Evolutionary conservation across 2,329 filamentous ascomycete genomes (phyloP).

Genomic region (Claviceps spartinae): DNA sequence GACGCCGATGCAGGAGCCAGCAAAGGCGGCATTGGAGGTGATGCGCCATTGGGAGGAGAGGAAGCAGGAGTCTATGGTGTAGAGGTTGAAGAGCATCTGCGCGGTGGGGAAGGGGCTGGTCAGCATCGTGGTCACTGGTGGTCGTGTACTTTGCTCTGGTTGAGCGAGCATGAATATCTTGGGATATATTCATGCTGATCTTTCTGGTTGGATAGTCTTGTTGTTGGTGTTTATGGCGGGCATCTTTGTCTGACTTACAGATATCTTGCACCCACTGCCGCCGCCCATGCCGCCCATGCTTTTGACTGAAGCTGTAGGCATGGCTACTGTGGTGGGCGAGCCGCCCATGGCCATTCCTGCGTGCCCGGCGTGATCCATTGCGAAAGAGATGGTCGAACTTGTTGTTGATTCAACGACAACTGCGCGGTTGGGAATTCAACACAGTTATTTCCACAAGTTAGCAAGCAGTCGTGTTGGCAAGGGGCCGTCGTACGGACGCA

Average conservation of each 20-base stretch:
- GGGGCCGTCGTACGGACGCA: neutral
- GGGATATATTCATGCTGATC: neutral
- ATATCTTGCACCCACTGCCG: constrained; percentile 26
- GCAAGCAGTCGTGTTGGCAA: too few species aligned
- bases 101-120: neutral
- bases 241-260: constrained; percentile 5
- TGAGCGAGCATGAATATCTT: neutral
- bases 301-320: constrained; percentile 7
- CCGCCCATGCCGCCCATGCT: constrained; percentile 14
- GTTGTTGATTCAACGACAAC: too few species aligned
- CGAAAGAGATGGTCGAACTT: neutral
- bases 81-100: constrained; percentile 73
- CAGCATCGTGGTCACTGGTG: neutral
- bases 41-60: constrained; percentile 57
- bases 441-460: too few species aligned
- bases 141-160: too few species aligned
- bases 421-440: too few species aligned
- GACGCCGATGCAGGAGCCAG: constrained; percentile 66
- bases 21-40: constrained; percentile 57
- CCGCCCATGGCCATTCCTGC: constrained; percentile 8
- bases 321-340: constrained; percentile 1
- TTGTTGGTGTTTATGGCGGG: too few species aligned
- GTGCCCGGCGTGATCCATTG: constrained; percentile 8
- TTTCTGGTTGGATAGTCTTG: neutral
- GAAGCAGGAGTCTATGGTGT: constrained; percentile 59